Evolutionary conservation across 2,329 filamentous ascomycete species (phyloP).

Genomic region (Fusarium metavorans): DNA sequence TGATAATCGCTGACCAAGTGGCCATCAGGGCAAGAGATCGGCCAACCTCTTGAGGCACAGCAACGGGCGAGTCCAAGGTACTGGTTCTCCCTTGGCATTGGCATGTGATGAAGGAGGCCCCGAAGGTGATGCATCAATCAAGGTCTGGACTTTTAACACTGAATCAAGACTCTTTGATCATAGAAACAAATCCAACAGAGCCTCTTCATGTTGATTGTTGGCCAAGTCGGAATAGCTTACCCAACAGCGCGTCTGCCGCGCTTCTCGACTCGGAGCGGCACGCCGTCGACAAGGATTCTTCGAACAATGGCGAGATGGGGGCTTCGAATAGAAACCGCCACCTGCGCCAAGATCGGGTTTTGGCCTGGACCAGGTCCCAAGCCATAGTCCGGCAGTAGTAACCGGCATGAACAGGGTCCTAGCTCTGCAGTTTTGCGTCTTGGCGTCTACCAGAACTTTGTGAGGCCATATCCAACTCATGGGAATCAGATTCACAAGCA

Average conservation of each 20-base stretch:
- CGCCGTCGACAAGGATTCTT: not conserved
- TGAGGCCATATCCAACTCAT: not conserved
- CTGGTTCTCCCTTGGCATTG: not conserved
- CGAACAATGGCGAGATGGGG: not conserved
- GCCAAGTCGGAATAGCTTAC: not conserved
- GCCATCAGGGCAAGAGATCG: conserved; percentile 4
- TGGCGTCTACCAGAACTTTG: not conserved
- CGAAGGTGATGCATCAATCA: not conserved
- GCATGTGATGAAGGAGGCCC: not conserved
- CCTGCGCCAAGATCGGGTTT: not conserved
- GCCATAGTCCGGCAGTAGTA: not conserved
- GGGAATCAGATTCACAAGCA: not conserved
- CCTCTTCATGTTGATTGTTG: not conserved
- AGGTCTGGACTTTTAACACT: not conserved
- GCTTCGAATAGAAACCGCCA: not conserved
- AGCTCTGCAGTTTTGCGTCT: not conserved
- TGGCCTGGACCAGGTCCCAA: not conserved
- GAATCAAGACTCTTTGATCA: not conserved
- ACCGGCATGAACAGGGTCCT: not conserved
- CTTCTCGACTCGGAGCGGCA: not conserved
- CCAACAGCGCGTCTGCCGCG: conserved; percentile 14
- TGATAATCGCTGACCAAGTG: conserved; percentile 15
- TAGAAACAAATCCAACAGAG: not conserved
- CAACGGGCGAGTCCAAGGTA: not conserved
- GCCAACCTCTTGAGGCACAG: conserved; percentile 9